A percentile compares a stretch with the other conserved stretches of the same genome.
Evolutionary conservation across 1,284 basidiomycete genomes (phyloP).

Genomic region (Phellinidium pouzarii): DNA sequence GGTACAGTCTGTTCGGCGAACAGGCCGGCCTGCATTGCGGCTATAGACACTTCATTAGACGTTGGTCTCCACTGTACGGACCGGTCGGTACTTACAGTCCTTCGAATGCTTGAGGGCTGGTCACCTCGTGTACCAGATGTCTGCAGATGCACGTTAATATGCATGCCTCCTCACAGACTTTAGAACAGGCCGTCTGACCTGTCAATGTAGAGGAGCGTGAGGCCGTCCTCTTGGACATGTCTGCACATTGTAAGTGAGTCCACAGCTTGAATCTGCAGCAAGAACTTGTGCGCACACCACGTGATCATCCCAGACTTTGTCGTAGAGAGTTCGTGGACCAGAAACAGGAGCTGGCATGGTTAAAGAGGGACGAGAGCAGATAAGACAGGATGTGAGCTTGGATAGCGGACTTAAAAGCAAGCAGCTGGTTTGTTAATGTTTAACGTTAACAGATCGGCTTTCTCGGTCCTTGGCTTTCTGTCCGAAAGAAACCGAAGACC

Average conservation of each 20-base stretch:
- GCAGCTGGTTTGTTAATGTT: no score
- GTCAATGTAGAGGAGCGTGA: constrained; percentile 90
- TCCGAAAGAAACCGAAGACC: no score
- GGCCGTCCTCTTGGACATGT: constrained; percentile 71
- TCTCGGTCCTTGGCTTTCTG: no score
- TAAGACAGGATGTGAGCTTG: no score
- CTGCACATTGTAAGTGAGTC: constrained; percentile 32
- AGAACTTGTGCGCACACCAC: constrained; percentile 59
- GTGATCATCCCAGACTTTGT: constrained; percentile 96
- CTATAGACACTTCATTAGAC: constrained; percentile 34
- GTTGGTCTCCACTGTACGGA: not conserved
- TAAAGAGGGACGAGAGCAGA: no score
- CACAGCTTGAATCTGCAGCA: not conserved
- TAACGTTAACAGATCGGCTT: no score
- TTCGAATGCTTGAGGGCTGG: constrained; percentile 94
- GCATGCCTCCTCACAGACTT: no score
- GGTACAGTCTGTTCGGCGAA: constrained; percentile 89
- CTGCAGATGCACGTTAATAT: constrained; percentile 39
- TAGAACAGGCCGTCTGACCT: no score
- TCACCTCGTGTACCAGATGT: constrained; percentile 95
- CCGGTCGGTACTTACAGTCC: constrained; percentile 56
- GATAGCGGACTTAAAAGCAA: no score
- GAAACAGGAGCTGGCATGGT: constrained; percentile 38
- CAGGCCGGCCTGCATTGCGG: constrained; percentile 73
- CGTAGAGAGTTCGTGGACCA: constrained; percentile 80